Base-by-base conservation (phyloP, 2,329 filamentous ascomycete species). In the Pseudocercospora cruenta region DNA sequence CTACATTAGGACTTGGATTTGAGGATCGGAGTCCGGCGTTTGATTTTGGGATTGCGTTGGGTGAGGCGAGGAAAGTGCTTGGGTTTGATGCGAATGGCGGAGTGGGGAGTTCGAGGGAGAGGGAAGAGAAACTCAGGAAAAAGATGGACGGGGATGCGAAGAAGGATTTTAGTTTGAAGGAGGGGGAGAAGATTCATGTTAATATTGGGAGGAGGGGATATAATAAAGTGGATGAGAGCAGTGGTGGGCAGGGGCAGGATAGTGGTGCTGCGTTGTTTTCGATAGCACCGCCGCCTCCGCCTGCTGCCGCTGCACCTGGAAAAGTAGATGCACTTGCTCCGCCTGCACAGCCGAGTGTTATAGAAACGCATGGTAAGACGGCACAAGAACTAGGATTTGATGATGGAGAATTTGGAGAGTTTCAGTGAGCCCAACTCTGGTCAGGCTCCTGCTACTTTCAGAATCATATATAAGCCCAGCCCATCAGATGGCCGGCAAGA, bases 321-420 rank as follows among this genome's bases (percentile, higher is more conserved):
- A 78, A 76, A 26, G 76, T 80, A 6, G 65, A 63, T 63, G 78
- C 78, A 9, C 92, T 93, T 77, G 89, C 55, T 9, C 19, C 90
- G 10, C 84, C 94, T 69, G 86, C 89, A 47, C 91, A 91, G 49
- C 90, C 91, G 22, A 90, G 89, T 2, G 68, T 53, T 9, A 58
- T 62, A 2, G 58, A 69, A 1, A 49, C 39, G 39, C 58, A 53
- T 33, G 70, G 70, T 1, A 75, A 78, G 73, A 64, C 79, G 47
- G 81, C 82, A 16, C 77, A 89, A 74, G 89, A 93, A 65, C 74
- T 94, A 70, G 92, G 92, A 0, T 95, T 95, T 73, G 92, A 96
- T 74, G 91, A 96, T 76, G 93, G 92, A 1, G 90, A 94, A 75
- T 94, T 93, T 85, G 92, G 92, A 21, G 92, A 96, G 79, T 96